Conservation (phyloP, 306 rosid species). For the Cucurbita argyrosperma region DNA sequence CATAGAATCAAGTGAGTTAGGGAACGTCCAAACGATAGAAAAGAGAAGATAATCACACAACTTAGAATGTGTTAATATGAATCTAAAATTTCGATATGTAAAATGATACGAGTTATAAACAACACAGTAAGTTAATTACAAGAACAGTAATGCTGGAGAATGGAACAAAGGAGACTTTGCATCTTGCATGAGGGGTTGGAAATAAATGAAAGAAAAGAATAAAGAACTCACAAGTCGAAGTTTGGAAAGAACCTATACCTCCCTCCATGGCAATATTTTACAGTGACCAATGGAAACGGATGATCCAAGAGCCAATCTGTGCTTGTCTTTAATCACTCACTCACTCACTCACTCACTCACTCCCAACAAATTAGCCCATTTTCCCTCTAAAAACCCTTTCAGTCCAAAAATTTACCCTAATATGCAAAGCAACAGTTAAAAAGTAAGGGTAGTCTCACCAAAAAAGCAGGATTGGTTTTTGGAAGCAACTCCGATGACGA, state of each 20-base stretch:
- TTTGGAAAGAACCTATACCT: constrained; percentile 1
- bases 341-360: neutral
- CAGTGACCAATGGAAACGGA: constrained; percentile 4
- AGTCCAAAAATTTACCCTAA: constrained; percentile 7
- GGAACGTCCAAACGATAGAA: neutral
- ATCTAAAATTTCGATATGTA: constrained; percentile 5
- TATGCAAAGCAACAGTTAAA: neutral
- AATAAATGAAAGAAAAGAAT: constrained; percentile 1
- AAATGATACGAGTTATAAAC: constrained; percentile 4
- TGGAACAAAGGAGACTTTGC: constrained; percentile 2
- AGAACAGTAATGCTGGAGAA: neutral
- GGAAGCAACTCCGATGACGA: neutral
- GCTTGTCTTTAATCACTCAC: neutral
- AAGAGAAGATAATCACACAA: neutral
- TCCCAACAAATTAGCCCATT: neutral
- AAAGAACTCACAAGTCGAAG: neutral
- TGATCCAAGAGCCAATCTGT: neutral
- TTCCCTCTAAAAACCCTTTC: neutral
- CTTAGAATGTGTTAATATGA: neutral
- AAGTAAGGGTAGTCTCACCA: constrained; percentile 2
- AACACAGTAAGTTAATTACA: constrained; percentile 7
- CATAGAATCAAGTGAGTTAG: too few species aligned
- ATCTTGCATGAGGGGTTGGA: neutral
- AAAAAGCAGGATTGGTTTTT: neutral
- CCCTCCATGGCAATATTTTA: constrained; percentile 11